A percentile compares a stretch with the other conserved stretches of the same genome.
Conservation (phyloP, 1,284 basidiomycete genomes). For the Megacollybia platyphylla region DNA sequence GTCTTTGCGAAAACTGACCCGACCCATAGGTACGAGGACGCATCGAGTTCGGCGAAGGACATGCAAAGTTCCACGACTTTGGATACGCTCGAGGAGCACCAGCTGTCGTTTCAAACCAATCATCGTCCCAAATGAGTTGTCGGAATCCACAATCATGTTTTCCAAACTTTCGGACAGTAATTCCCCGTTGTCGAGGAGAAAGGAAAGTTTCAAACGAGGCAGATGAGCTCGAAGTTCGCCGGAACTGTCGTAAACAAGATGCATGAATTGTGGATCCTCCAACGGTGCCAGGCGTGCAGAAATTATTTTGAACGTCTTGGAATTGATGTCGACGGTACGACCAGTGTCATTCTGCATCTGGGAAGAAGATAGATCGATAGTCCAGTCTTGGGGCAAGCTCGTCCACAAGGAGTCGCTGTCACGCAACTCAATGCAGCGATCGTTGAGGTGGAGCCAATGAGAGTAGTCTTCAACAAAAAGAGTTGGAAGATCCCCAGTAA, state of each 20-base stretch:
- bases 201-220: slow-evolving; percentile 23
- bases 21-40: slow-evolving; percentile 20
- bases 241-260: slow-evolving; percentile 8
- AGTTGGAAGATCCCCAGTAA: slow-evolving; percentile 15
- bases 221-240: slow-evolving; percentile 10
- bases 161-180: slow-evolving; percentile 22
- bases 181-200: slow-evolving; percentile 15
- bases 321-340: slow-evolving; percentile 11
- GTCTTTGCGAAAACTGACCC: slow-evolving; percentile 4
- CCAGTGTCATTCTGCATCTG: neutral
- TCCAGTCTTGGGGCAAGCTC: slow-evolving; percentile 11
- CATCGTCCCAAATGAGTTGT: slow-evolving; percentile 23
- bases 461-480: slow-evolving; percentile 12
- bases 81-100: slow-evolving; percentile 15
- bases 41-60: slow-evolving; percentile 11
- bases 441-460: slow-evolving; percentile 14
- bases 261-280: slow-evolving; percentile 17
- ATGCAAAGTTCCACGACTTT: neutral
- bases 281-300: slow-evolving; percentile 14
- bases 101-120: slow-evolving; percentile 26
- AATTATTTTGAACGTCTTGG: slow-evolving; percentile 18
- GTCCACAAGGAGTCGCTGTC: slow-evolving; percentile 11
- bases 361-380: slow-evolving; percentile 8
- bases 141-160: slow-evolving; percentile 18
- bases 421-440: slow-evolving; percentile 13